Evolutionary conservation across 2,329 filamentous ascomycete genomes (phyloP), one percentile per base, ranked within the genome.

Genomic region (Alternaria postmessia): DNA sequence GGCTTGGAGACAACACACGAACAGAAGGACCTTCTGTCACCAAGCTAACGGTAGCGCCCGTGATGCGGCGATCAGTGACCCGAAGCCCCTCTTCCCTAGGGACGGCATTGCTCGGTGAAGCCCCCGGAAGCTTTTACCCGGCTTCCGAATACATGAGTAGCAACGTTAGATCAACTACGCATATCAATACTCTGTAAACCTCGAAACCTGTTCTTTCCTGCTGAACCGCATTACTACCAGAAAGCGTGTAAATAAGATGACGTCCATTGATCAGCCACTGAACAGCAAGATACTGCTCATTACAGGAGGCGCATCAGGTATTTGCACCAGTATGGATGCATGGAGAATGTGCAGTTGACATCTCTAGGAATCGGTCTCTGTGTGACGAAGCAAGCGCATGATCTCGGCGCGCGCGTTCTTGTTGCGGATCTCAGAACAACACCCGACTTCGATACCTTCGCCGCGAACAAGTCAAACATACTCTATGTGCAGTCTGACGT

Each of bases 271-370:
- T 41, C 70, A 75, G 39, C 70, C 75, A 9, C 57, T 78, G 5
- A 67, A 72, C 16, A 66, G 62, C 52, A 76, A 74, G 48, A 74
- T 78, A 58, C 67, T 76, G 18, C 65, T 75, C 1, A 70, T 79
- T 51, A 78, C 76, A 0, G 76, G 77, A 20, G 77, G 74, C 12
- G 76, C 75, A 57, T 78, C 75, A 54, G 74, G 73, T 74, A 59
- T 2, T n/a, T 16, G 11, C 26, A 49, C 36, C 32, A 49, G 26
- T 8, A 12, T 18, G 16, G 16, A 44, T 34, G 7, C 4, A 16
- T 16, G 8, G 4, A 36, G 14, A 20, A 5, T 12, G 34, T 22
- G n/a, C 16, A 34, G 11, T 9, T 20, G 63, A 41, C 4, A 41
- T 55, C 34, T 18, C 7, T n/a, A 75, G 75, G 75, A 20, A 78